Conservation (phyloP, 2,329 filamentous ascomycete genomes). For the Scedosporium dehoogii region DNA sequence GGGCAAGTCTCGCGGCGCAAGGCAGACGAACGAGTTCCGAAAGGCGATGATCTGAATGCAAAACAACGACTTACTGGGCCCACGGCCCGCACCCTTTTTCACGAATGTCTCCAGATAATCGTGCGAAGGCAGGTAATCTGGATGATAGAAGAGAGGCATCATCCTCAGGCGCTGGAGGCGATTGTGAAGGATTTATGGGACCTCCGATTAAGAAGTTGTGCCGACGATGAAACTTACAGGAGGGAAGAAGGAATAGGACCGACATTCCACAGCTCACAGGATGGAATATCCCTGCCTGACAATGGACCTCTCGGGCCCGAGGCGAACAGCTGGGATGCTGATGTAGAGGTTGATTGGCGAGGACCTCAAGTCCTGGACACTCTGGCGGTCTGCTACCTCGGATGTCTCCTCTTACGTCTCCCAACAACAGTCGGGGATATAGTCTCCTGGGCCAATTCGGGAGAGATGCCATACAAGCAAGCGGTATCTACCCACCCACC, state of each 20-base stretch:
- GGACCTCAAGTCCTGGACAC: slow-evolving; percentile 65
- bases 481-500: slow-evolving; percentile 37
- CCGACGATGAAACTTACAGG: slow-evolving; percentile 17
- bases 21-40: background rate
- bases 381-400: slow-evolving; percentile 71
- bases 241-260: background rate
- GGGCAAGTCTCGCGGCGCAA: slow-evolving; percentile 26
- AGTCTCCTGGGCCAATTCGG: slow-evolving; percentile 53
- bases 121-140: slow-evolving; percentile 72
- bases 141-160: slow-evolving; percentile 55
- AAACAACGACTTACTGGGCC: slow-evolving; percentile 52
- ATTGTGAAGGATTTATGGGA: slow-evolving; percentile 81
- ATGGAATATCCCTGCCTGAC: slow-evolving; percentile 1
- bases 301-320: slow-evolving; percentile 18
- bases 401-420: slow-evolving; percentile 61
- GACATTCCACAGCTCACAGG: slow-evolving; percentile 2
- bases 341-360: slow-evolving; percentile 37
- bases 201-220: slow-evolving; percentile 44
- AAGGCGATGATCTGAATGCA: slow-evolving; percentile 46
- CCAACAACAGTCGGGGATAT: slow-evolving; percentile 70
- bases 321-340: slow-evolving; percentile 33
- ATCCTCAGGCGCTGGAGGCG: slow-evolving; percentile 65
- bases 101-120: slow-evolving; percentile 77
- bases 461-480: slow-evolving; percentile 62
- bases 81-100: slow-evolving; percentile 64